Evolutionary conservation across 1,284 basidiomycete genomes (phyloP).

Genomic region (Marasmius oreades): DNA sequence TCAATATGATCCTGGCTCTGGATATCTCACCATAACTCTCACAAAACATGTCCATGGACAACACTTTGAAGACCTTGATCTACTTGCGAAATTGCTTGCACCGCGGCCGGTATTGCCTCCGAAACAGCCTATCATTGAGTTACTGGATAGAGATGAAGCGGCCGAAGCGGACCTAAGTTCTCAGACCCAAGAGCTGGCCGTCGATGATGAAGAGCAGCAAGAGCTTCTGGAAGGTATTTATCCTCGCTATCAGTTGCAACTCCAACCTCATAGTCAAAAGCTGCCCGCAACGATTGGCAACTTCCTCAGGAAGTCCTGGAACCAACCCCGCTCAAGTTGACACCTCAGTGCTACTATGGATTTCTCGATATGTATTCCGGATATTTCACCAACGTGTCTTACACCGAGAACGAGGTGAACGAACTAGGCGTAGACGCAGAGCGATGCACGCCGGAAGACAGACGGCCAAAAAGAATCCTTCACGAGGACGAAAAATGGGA

Average conservation of each 20-base stretch:
- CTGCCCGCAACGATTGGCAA: constrained; percentile 75
- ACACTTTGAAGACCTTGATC: constrained; percentile 70
- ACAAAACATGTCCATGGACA: constrained; percentile 64
- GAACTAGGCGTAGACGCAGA: constrained; percentile 71
- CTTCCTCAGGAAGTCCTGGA: constrained; percentile 58
- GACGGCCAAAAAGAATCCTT: constrained; percentile 44
- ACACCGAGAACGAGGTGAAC: constrained; percentile 75
- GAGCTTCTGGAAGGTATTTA: constrained; percentile 59
- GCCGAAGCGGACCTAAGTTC: constrained; percentile 37
- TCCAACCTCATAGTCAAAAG: constrained; percentile 31
- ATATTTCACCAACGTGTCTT: constrained; percentile 66
- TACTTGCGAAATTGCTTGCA: constrained; percentile 70
- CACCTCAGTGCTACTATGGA: constrained; percentile 55
- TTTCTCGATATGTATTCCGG: constrained; percentile 71
- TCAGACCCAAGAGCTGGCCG: constrained; percentile 37
- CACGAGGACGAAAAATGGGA: constrained; percentile 77
- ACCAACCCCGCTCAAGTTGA: constrained; percentile 34
- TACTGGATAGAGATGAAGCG: constrained; percentile 39
- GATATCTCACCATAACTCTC: constrained; percentile 66
- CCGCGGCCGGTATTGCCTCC: constrained; percentile 42
- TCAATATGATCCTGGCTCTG: constrained; percentile 67
- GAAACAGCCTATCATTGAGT: constrained; percentile 56
- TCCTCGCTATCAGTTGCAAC: background rate
- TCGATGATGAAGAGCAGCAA: constrained; percentile 39
- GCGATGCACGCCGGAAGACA: constrained; percentile 35